Base-by-base conservation (phyloP, 441 rosid species). In the Lepidium campestre region DNA sequence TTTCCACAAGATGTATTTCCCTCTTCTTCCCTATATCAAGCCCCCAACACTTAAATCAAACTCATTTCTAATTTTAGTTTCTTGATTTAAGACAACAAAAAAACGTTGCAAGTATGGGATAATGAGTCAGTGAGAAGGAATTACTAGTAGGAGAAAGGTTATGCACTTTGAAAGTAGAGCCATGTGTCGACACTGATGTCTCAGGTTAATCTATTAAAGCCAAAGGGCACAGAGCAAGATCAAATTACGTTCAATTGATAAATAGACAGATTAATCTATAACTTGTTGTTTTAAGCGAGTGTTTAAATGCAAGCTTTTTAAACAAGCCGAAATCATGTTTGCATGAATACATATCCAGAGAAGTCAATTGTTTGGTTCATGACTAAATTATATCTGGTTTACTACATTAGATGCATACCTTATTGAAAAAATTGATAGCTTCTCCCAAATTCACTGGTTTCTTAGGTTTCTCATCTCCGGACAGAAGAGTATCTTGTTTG, bases 161-260 rank as follows among this genome's bases (percentile, higher is more conserved):
- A 88, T 77, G 81, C 86, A 39, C 98, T 86, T 53, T 85, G 87
- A 64, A 86, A 86, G 27, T 80, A 91, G 68, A 85, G 89, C 99
- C 99, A 94, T n/a, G 75, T 94, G 98, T 66, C 99, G 98, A 70
- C 91, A 94, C 25, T 96, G 87, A 83, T 94, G 99, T 62, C 98
- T 73, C 22, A 97, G 97, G 71, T 94, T 98, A 61, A 91, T 94
- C 98, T 91, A 80, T 76, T 68, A n/a, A 58, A 53, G 10, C 25
- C 7, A 67, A 42, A 58, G 9, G n/a, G n/a, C 10, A 48, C 11
- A 56, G 68, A 72, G 34, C 37, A 67, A 69, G 40, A 35, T 60
- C 36, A 62, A 67, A 40, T 8, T 6, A 57, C 4, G 46, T 29
- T 56, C 19, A 9, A 67, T 10, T 19, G 23, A 47, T 14, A 3